Base-by-base conservation (phyloP, 306 rosid species). In the Parietaria judaica region DNA sequence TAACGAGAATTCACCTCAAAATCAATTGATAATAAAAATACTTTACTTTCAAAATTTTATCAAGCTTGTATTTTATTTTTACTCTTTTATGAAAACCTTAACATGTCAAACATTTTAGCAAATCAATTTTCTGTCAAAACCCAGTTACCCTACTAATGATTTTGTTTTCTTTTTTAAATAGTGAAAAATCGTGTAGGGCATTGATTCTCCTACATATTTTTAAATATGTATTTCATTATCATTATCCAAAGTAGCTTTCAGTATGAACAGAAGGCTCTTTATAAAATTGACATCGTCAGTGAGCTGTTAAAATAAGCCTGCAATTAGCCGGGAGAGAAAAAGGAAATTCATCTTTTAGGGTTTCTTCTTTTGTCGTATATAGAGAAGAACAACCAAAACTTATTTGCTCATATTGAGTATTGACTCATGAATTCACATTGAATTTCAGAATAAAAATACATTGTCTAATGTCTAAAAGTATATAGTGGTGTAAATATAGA, bases 91-190 rank as follows among this genome's bases (percentile, higher is more conserved):
- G 31, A 23, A 23, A 23, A 23, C 31, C 31, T 23, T 23, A 23
- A 23, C 31, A 23, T 23, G 31, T 23, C 31, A 23, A 23, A 23
- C 31, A 23, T 23, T 23, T 23, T 23, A 23, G 52, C 52, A 48
- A 49, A 64, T 67, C 50, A 53, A 43, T 67, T 23, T 23, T 23
- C 51, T 56, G 64, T 57, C 64, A 36, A 67, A 50, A 56, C 13
- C 9, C 56, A 39, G 6, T 36, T 56, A 66, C 50, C 15, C 9
- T 51, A 3, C 6, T 2, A 11, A 23, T 23, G 31, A 23, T 23
- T 23, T 23, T n/a, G n/a, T n/a, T n/a, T 11, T 56, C 4, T 55
- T 55, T 55, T 35, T 35, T 55, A 8, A 16, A 16, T 7, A 6
- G 15, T 31, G 3, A 6, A 0, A 34, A 55, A 23, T 9, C 8